Base-by-base conservation (phyloP, 2,329 filamentous ascomycete genomes). In the Diaporthe sp. region DNA sequence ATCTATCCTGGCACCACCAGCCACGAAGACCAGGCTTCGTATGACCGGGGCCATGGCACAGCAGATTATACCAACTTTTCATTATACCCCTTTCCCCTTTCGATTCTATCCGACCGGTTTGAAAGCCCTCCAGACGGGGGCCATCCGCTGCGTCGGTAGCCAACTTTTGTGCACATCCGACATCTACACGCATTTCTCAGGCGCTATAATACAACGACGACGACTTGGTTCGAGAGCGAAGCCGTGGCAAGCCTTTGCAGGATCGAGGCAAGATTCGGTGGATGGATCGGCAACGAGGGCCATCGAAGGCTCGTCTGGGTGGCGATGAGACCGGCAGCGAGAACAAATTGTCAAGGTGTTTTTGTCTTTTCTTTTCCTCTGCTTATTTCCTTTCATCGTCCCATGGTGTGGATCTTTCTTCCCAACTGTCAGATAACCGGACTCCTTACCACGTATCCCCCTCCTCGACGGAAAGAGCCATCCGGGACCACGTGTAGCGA, bases 1-100 rank as follows among this genome's bases (percentile, higher is more conserved):
- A 68, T 74, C 66, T 53, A 70, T 59, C 71, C 47, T 44, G 37
- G 59, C 69, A 35, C 39, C 37, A 72, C 35, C 59, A 55, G 35
- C 50, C 53, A 61, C 35, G 25, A 44, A 35, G 59, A 15, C 37
- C 53, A 56, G 32, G 35, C 15, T 44, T 58, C 42, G 56, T 25
- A 37, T 8, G 47, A 30, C 35, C 32, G 44, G 53, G 70, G 65
- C 27, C 55, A 27, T 50, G n/a, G 22, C 37, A 47, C 39, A 42
- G 30, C 39, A 53, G 61, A 66, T 63, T 17, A 25, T 66, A 37
- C 59, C 44, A 51, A 51, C 30, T 37, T 51, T 39, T 30, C 22
- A 66, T 37, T 66, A 66, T 66, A 66, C 63, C 63, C 63, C 63
- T 37, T 50, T 51, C 17, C 30, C 30, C n/a, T 65, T 66, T 66